A percentile compares a stretch with the other conserved stretches of the same genome.
These are phyloP conservation scores for Begonia fuchsioides DNA, from an alignment of 306 rosid species.

Conservation along the genomic window DNA sequence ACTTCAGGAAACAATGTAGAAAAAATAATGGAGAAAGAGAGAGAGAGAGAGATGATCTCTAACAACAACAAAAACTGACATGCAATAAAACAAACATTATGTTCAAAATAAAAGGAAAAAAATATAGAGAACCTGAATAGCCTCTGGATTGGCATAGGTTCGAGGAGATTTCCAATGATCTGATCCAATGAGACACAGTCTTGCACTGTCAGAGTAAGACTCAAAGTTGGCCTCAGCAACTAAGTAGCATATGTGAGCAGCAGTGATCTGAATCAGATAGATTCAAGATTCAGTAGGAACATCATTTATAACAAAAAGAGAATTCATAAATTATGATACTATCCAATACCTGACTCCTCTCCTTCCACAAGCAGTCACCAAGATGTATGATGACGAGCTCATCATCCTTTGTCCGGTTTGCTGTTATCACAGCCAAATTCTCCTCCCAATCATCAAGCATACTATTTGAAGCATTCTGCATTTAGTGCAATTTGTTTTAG, in stretches of 20 bases:
- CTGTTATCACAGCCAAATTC: constrained; percentile 80
- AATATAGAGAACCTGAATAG: constrained; percentile 64
- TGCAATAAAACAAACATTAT: too few species aligned
- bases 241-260: constrained; percentile 92
- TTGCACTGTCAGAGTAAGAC: constrained; percentile 67
- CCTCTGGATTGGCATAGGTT: constrained; percentile 82
- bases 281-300: too few species aligned
- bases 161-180: constrained; percentile 94
- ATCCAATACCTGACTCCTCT: constrained; percentile 56
- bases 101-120: too few species aligned
- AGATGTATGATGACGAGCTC: constrained; percentile 81
- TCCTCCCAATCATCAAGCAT: constrained; percentile 94
- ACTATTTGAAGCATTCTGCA: constrained; percentile 42
- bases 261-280: constrained; percentile 43
- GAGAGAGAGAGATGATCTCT: too few species aligned
- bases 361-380: constrained; percentile 92
- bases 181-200: constrained; percentile 84
- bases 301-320: too few species aligned
- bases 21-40: too few species aligned
- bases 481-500: neutral
- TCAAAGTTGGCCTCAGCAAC: constrained; percentile 91
- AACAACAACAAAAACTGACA: too few species aligned
- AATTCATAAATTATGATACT: neutral
- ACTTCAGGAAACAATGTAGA: too few species aligned
- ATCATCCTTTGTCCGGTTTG: constrained; percentile 89